Evolutionary conservation across 2,329 filamentous ascomycete species (phyloP).

Genomic region (Tothia fuscella): DNA sequence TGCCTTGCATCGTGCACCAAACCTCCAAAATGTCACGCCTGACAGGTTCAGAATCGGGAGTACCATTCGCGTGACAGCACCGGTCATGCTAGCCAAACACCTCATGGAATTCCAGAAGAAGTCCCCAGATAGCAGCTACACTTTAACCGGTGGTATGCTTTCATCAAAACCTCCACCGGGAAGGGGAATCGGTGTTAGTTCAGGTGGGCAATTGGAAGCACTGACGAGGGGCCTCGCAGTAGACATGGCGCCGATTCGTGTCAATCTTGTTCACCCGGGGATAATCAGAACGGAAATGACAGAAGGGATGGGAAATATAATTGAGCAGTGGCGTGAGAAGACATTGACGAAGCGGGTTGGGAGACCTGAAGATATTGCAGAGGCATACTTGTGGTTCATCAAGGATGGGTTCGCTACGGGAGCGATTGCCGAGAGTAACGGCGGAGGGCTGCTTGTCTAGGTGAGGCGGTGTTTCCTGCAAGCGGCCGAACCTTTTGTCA

Average conservation of each 20-base stretch:
- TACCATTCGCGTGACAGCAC: constrained; percentile 39
- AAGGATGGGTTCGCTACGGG: constrained; percentile 8
- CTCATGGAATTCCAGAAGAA: constrained; percentile 32
- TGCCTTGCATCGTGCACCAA: too few relatives aligned
- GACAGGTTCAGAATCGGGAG: constrained; percentile 15
- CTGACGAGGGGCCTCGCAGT: constrained; percentile 46
- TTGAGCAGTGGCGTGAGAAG: constrained; percentile 16
- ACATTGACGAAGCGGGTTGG: constrained; percentile 20
- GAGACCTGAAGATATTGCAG: constrained; percentile 20
- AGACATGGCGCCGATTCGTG: constrained; percentile 50
- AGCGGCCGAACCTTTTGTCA: too few relatives aligned
- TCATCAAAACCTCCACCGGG: constrained; percentile 39
- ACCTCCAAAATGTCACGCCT: constrained; percentile 25
- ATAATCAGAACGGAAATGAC: constrained; percentile 34
- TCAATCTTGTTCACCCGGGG: constrained; percentile 51
- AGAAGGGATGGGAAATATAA: constrained; percentile 24
- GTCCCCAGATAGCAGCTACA: constrained; percentile 37
- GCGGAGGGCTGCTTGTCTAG: constrained; percentile 1
- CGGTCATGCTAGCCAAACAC: constrained; percentile 41
- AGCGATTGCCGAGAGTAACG: constrained; percentile 1
- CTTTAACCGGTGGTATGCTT: constrained; percentile 43
- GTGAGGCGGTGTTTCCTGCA: too few relatives aligned
- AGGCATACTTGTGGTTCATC: constrained; percentile 8
- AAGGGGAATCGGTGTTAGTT: constrained; percentile 40
- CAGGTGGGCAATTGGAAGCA: constrained; percentile 48